phyloP scores from a whole-genome alignment of 768 basidiomycete genomes.

The Amanita jacksonii region DNA sequence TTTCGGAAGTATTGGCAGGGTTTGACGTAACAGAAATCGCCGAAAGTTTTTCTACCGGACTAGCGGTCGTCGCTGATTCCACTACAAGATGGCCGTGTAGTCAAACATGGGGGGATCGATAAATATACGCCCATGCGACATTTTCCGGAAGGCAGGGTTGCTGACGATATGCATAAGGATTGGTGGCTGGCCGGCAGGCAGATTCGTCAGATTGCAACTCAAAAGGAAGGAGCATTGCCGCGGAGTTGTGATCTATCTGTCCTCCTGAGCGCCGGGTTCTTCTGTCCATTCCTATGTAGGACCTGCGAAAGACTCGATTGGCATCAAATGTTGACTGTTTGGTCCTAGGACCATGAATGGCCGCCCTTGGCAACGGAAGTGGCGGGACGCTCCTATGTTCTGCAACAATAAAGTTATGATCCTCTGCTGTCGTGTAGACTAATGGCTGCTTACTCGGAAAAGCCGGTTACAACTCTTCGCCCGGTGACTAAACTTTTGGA shows the following conservation, averaged over 20 bases:
- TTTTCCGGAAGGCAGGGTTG: background rate
- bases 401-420: conserved; percentile 1
- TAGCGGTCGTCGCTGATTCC: background rate
- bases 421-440: conserved; percentile 5
- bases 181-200: background rate
- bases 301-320: background rate
- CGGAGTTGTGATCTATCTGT: conserved; percentile 4
- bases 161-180: background rate
- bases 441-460: conserved; percentile 3
- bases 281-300: background rate
- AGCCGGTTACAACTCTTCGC: background rate
- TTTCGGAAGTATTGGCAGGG: too few species aligned
- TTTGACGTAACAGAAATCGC: conserved; percentile 6
- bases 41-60: background rate
- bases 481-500: conserved; percentile 5
- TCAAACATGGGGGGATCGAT: too few species aligned
- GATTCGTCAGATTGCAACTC: background rate
- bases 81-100: too few species aligned
- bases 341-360: too few species aligned
- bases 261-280: conserved; percentile 3
- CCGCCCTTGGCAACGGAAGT: too few species aligned
- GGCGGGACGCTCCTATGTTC: too few species aligned
- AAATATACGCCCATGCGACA: too few species aligned
- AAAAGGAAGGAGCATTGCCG: conserved; percentile 6
- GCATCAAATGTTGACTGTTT: background rate